A percentile compares a stretch with the other conserved stretches of the same genome.
Evolutionary conservation across 73 alveolate species (phyloP).

Genomic region (Tetrahymena elliotti): DNA sequence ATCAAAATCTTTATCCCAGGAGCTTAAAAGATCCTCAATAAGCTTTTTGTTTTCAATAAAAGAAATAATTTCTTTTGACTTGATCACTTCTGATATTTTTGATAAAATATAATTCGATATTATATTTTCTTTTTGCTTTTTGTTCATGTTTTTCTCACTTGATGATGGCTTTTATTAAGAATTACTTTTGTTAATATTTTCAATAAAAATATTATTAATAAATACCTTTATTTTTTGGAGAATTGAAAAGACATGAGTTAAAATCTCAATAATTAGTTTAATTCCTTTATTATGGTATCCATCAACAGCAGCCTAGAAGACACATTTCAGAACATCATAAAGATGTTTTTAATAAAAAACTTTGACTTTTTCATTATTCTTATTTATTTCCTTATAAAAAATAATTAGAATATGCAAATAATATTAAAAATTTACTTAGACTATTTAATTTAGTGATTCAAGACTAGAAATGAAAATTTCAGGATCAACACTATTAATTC

Average conservation of each 20-base stretch:
- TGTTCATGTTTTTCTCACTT: neutral
- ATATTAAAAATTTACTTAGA: neutral
- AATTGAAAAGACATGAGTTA: neutral
- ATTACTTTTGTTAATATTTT: neutral
- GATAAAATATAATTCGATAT: neutral
- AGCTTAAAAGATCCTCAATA: neutral
- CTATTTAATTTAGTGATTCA: neutral
- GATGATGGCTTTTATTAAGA: neutral
- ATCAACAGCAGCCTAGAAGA: neutral
- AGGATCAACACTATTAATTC: neutral
- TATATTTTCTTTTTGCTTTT: neutral
- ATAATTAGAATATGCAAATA: neutral
- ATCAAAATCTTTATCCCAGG: neutral
- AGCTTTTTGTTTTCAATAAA: neutral
- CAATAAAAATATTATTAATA: neutral
- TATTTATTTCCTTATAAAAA: neutral
- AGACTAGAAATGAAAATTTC: neutral
- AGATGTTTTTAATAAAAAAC: neutral
- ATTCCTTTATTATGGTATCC: neutral
- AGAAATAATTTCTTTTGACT: neutral
- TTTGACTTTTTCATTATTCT: neutral
- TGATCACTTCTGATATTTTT: neutral
- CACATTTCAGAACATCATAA: neutral
- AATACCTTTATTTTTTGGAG: neutral
- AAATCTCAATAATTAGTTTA: neutral